phyloP scores from a whole-genome alignment of 768 basidiomycete genomes.

The Xerocomellus dryophilus region DNA sequence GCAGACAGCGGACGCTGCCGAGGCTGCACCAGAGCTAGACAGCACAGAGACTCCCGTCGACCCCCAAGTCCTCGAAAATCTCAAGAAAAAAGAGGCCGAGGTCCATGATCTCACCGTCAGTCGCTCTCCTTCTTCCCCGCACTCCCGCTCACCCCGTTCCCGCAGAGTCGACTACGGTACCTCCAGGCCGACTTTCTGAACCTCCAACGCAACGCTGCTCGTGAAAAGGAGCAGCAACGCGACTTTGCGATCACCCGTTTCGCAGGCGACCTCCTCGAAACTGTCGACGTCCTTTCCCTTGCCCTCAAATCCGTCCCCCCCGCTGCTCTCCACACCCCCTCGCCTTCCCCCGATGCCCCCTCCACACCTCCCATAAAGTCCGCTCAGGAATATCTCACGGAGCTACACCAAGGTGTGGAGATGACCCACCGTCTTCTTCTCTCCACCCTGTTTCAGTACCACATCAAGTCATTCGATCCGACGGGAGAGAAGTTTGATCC shows the following conservation, averaged over 20 bases:
- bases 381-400: constrained; percentile 55
- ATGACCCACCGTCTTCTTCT: constrained; percentile 89
- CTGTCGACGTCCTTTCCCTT: constrained; percentile 83
- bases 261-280: constrained; percentile 84
- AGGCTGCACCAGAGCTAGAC: constrained; percentile 17
- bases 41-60: constrained; percentile 32
- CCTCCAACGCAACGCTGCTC: constrained; percentile 84
- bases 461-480: constrained; percentile 89
- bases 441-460: constrained; percentile 87
- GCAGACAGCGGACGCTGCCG: constrained; percentile 13
- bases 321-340: constrained; percentile 38
- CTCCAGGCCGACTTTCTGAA: constrained; percentile 95
- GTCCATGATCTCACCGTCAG: constrained; percentile 82
- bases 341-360: constrained; percentile 28
- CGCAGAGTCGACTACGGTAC: constrained; percentile 83
- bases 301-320: constrained; percentile 78
- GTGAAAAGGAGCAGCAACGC: constrained; percentile 88
- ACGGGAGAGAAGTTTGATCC: constrained; percentile 93
- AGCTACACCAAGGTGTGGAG: constrained; percentile 83
- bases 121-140: constrained; percentile 6
- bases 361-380: constrained; percentile 45
- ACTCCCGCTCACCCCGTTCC: constrained; percentile 5
- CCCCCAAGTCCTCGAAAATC: constrained; percentile 44
- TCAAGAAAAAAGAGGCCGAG: constrained; percentile 79
- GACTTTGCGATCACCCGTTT: constrained; percentile 93